A percentile compares a stretch with the other conserved stretches of the same genome.
phyloP scores from a whole-genome alignment of 768 basidiomycete genomes.

The Hysterangium stoloniferum region DNA sequence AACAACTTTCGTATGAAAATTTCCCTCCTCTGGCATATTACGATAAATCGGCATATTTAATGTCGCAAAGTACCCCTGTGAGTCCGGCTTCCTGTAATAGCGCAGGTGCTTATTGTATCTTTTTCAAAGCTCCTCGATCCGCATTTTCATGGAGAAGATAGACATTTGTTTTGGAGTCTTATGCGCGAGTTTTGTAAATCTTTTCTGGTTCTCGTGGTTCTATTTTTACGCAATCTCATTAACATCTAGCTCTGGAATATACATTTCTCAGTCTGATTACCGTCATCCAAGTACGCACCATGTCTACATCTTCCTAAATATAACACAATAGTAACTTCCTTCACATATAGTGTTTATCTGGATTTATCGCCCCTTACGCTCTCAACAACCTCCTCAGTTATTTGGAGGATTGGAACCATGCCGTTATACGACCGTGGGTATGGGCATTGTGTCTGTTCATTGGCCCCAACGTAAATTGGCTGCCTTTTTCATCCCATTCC shows the following conservation, averaged over 20 bases:
- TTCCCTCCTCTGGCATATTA: constrained; percentile 29
- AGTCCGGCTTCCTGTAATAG: constrained; percentile 24
- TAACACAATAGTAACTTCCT: constrained; percentile 8
- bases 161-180: constrained; percentile 41
- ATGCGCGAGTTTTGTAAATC: constrained; percentile 23
- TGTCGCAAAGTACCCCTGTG: background rate
- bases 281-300: background rate
- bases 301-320: constrained; percentile 2
- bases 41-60: background rate
- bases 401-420: constrained; percentile 25
- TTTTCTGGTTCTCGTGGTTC: background rate
- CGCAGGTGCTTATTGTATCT: constrained; percentile 29
- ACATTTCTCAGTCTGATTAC: too few species aligned
- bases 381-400: constrained; percentile 25
- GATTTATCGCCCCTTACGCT: constrained; percentile 25
- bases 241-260: constrained; percentile 6
- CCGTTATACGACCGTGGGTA: constrained; percentile 27
- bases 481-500: constrained; percentile 26
- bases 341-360: constrained; percentile 14
- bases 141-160: constrained; percentile 30
- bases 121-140: constrained; percentile 33
- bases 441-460: constrained; percentile 21
- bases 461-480: constrained; percentile 15
- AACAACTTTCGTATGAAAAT: constrained; percentile 35
- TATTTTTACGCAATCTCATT: background rate